These are phyloP conservation scores for Cucurbita argyrosperma DNA, from an alignment of 306 rosid genomes.

Conservation along the genomic window DNA sequence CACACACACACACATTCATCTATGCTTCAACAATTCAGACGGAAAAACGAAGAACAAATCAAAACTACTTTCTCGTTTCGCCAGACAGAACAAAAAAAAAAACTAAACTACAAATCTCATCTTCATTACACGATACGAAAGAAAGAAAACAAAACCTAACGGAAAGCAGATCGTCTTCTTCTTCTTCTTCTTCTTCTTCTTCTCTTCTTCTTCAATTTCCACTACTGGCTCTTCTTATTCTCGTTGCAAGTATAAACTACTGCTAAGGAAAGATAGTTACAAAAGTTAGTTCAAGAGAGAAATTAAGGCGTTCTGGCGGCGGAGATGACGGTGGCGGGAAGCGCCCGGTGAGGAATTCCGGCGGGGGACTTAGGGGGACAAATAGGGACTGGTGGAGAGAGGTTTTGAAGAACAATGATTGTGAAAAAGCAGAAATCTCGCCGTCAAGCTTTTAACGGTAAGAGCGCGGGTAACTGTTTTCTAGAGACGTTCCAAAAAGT, in stretches of 20 bases:
- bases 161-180: slow-evolving; percentile 3
- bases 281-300: background rate
- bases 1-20: background rate
- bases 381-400: slow-evolving; percentile 1
- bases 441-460: slow-evolving; percentile 6
- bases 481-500: background rate
- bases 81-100: background rate
- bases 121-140: background rate
- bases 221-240: background rate
- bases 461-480: slow-evolving; percentile 2
- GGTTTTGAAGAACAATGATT: slow-evolving; percentile 5
- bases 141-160: background rate
- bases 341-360: background rate
- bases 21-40: background rate
- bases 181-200: background rate
- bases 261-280: background rate
- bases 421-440: background rate
- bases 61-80: background rate
- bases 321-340: background rate
- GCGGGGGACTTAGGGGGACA: background rate
- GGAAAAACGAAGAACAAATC: background rate
- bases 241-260: background rate
- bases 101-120: background rate
- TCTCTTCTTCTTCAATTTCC: background rate
- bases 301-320: background rate